Evolutionary conservation across 257 asterid genomes (phyloP).

Genomic region (Lithospermum erythrorhizon): DNA sequence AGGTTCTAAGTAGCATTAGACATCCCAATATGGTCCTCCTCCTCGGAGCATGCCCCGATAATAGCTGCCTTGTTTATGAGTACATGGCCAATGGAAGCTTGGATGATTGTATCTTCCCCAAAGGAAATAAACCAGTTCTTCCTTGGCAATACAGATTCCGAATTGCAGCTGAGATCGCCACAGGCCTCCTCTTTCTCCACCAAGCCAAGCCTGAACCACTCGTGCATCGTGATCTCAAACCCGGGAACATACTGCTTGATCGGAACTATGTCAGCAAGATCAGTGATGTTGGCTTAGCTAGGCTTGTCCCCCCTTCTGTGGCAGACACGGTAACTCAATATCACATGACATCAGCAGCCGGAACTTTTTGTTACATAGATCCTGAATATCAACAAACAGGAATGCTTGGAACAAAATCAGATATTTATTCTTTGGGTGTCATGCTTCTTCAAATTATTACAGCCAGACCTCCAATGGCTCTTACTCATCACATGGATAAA

Average conservation of each 20-base stretch:
- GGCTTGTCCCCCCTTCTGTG: conserved; percentile 89
- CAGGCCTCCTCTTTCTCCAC: conserved; percentile 85
- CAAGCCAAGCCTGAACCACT: conserved; percentile 91
- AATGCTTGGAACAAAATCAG: conserved; percentile 78
- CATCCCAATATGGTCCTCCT: conserved; percentile 99
- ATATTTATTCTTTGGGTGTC: conserved; percentile 80
- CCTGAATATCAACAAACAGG: conserved; percentile 95
- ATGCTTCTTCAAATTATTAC: conserved; percentile 78
- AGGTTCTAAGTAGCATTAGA: conserved; percentile 79
- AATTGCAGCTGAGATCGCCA: conserved; percentile 85
- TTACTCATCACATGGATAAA: conserved; percentile 77
- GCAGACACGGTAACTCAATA: conserved; percentile 88
- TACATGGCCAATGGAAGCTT: conserved; percentile 90
- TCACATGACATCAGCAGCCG: conserved; percentile 89
- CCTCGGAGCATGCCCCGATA: conserved; percentile 93
- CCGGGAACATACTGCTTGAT: conserved; percentile 79
- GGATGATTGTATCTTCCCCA: conserved; percentile 63
- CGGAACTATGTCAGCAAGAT: conserved; percentile 83
- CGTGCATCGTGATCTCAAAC: conserved; percentile 86
- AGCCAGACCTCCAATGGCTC: conserved; percentile 82
- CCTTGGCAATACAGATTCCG: conserved; percentile 82
- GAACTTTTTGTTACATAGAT: conserved; percentile 90
- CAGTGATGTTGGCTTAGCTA: conserved; percentile 83
- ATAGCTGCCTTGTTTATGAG: conserved; percentile 85
- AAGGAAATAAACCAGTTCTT: conserved; percentile 57